A percentile compares a stretch with the other conserved stretches of the same genome.
Conservation (phyloP, 805 yeast genomes). For the Torulaspora maleeae region DNA sequence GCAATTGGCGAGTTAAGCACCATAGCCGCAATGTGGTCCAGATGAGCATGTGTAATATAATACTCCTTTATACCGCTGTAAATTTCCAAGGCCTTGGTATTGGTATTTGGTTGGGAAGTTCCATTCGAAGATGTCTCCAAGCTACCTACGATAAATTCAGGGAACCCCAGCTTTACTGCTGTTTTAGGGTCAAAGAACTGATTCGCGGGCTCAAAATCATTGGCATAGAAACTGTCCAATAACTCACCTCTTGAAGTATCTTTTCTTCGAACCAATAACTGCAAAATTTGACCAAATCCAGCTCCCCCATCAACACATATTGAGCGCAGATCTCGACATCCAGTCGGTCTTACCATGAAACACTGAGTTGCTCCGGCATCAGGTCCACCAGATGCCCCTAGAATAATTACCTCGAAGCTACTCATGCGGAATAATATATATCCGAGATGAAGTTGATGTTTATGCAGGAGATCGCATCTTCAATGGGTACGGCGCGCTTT, state of each 20-base stretch:
- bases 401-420: slow-evolving; percentile 54
- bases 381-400: slow-evolving; percentile 88
- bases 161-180: slow-evolving; percentile 17
- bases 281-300: slow-evolving; percentile 54
- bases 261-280: slow-evolving; percentile 29
- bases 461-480: not conserved
- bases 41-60: slow-evolving; percentile 74
- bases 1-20: slow-evolving; percentile 62
- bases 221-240: slow-evolving; percentile 24
- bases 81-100: slow-evolving; percentile 32
- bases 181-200: slow-evolving; percentile 15
- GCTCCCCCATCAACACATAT: slow-evolving; percentile 77
- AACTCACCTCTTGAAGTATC: slow-evolving; percentile 1
- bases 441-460: not conserved
- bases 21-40: slow-evolving; percentile 72
- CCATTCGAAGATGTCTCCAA: not conserved
- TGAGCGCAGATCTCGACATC: slow-evolving; percentile 33
- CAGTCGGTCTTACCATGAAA: slow-evolving; percentile 56
- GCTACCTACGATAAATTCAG: slow-evolving; percentile 9
- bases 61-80: slow-evolving; percentile 40
- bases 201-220: slow-evolving; percentile 21
- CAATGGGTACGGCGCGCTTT: not conserved
- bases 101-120: slow-evolving; percentile 20
- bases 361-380: slow-evolving; percentile 65
- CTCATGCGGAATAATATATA: slow-evolving; percentile 7